Evolutionary conservation across 805 yeast genomes (phyloP).

Genomic region (Ogataea corticis): DNA sequence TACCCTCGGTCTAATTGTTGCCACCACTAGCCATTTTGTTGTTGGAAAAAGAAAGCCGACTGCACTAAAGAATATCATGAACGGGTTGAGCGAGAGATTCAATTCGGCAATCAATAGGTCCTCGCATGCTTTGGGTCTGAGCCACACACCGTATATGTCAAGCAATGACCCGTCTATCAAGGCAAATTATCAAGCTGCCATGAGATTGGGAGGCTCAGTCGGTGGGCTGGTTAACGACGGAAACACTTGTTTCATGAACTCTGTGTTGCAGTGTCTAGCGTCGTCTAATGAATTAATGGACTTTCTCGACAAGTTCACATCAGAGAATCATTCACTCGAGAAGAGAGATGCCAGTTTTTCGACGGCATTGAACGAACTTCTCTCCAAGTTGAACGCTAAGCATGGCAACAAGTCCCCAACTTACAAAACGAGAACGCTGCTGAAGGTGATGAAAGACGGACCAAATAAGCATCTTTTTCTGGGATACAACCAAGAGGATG

Average conservation of each 20-base stretch:
- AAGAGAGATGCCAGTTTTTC: conserved; percentile 42
- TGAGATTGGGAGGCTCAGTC: conserved; percentile 65
- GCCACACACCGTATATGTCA: conserved; percentile 6
- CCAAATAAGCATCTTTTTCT: conserved; percentile 75
- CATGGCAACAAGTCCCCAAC: conserved; percentile 58
- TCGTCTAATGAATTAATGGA: conserved; percentile 61
- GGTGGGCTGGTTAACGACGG: conserved; percentile 92
- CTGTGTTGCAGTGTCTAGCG: conserved; percentile 81
- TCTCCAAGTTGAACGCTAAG: conserved; percentile 54
- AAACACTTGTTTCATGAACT: conserved; percentile 92
- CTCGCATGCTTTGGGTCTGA: conserved; percentile 19
- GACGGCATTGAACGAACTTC: conserved; percentile 48
- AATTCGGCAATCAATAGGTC: conserved; percentile 21
- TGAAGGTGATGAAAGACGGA: conserved; percentile 72
- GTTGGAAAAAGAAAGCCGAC: conserved; percentile 3
- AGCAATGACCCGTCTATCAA: conserved; percentile 21
- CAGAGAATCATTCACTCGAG: conserved; percentile 9
- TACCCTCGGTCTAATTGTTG: conserved; percentile 23
- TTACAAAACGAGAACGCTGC: conserved; percentile 58
- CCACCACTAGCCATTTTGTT: conserved; percentile 17
- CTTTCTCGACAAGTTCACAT: conserved; percentile 51
- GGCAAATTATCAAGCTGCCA: conserved; percentile 36
- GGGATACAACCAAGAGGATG: conserved; percentile 94
- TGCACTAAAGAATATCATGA: conserved; percentile 11
- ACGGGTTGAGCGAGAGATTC: conserved; percentile 23